These are phyloP conservation scores for Leonotis leonurus DNA, from an alignment of 257 asterid genomes.

Conservation along the genomic window DNA sequence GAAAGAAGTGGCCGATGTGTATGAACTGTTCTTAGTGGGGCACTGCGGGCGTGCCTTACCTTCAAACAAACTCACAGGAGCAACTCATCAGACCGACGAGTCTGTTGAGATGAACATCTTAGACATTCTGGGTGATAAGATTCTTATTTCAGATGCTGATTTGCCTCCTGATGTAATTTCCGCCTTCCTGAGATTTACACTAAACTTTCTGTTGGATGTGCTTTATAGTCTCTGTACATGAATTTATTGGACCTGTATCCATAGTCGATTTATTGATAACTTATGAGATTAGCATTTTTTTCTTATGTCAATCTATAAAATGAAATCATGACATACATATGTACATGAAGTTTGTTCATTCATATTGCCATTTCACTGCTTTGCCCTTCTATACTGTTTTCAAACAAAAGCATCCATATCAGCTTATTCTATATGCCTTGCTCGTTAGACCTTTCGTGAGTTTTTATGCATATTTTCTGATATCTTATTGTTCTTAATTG, in stretches of 20 bases:
- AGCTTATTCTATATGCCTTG: neutral
- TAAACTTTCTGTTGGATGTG: constrained; percentile 7
- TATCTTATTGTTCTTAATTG: neutral
- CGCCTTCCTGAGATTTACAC: constrained; percentile 11
- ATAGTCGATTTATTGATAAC: neutral
- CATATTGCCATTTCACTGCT: neutral
- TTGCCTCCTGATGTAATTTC: constrained; percentile 74
- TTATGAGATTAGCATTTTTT: neutral
- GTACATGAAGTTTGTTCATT: neutral
- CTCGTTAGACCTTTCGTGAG: neutral
- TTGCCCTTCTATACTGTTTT: neutral
- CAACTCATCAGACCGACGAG: constrained; percentile 60
- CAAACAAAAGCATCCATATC: neutral
- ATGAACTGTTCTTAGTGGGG: constrained; percentile 82
- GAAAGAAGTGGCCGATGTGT: constrained; percentile 95
- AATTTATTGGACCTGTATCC: neutral
- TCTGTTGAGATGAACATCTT: constrained; percentile 77
- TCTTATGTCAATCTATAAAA: neutral
- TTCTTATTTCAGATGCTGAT: constrained; percentile 60
- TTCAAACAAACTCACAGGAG: constrained; percentile 52
- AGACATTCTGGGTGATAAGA: constrained; percentile 72
- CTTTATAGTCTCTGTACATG: constrained; percentile 15
- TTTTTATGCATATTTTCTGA: neutral
- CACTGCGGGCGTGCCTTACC: constrained; percentile 95
- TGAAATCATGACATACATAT: neutral